Conservation (phyloP, 1,284 basidiomycete genomes). For the Apiotrichum mycotoxinovorans region DNA sequence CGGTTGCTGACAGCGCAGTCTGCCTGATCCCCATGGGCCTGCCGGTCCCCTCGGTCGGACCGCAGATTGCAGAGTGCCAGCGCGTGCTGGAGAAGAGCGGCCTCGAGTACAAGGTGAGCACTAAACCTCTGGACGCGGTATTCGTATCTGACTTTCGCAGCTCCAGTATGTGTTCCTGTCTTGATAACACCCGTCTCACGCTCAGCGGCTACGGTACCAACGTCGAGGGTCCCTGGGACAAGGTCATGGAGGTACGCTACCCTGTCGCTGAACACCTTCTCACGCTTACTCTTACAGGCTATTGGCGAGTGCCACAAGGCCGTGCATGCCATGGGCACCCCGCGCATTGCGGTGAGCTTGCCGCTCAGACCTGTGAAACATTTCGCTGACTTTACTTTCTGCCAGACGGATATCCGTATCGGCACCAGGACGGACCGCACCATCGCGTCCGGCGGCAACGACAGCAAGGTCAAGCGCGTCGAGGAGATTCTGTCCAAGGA, state of each 20-base stretch:
- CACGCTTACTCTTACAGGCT: slow-evolving; percentile 13
- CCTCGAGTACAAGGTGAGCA: slow-evolving; percentile 68
- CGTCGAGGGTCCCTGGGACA: slow-evolving; percentile 77
- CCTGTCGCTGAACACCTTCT: background rate
- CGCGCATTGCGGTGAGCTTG: slow-evolving; percentile 42
- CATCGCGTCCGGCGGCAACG: slow-evolving; percentile 67
- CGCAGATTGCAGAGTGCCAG: slow-evolving; percentile 61
- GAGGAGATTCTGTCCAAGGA: slow-evolving; percentile 60
- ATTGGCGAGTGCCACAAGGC: slow-evolving; percentile 77
- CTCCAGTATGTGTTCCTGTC: slow-evolving; percentile 57
- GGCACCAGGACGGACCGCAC: slow-evolving; percentile 76
- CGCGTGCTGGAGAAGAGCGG: slow-evolving; percentile 75
- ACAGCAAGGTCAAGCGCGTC: slow-evolving; percentile 71
- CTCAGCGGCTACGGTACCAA: slow-evolving; percentile 87
- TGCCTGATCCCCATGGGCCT: slow-evolving; percentile 51
- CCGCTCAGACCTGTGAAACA: too few relatives aligned
- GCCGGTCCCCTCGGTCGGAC: slow-evolving; percentile 45
- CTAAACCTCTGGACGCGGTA: too few relatives aligned
- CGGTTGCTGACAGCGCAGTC: slow-evolving; percentile 28
- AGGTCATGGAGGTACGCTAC: slow-evolving; percentile 55
- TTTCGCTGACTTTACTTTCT: slow-evolving; percentile 40
- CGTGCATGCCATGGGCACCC: slow-evolving; percentile 61
- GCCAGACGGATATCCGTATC: slow-evolving; percentile 84
- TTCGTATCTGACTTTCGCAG: slow-evolving; percentile 10
- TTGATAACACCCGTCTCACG: slow-evolving; percentile 31